These are phyloP conservation scores for Xylariales sp. DNA, from an alignment of 2,329 filamentous ascomycete species.

Conservation along the genomic window DNA sequence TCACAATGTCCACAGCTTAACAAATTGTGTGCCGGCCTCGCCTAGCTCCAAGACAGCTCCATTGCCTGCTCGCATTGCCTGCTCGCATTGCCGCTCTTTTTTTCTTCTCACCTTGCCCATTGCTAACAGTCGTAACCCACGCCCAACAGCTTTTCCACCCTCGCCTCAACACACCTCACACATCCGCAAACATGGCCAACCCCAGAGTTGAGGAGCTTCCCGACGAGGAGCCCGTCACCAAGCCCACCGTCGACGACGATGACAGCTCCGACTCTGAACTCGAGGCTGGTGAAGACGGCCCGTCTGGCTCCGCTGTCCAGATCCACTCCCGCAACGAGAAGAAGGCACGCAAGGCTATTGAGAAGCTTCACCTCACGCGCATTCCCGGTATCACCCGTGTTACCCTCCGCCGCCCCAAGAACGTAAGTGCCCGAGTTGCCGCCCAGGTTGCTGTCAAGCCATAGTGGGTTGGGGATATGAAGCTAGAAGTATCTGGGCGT, in stretches of 20 bases:
- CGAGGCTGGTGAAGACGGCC: conserved; percentile 63
- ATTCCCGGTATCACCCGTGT: conserved; percentile 97
- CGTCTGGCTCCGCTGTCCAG: conserved; percentile 81
- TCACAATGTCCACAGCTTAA: background rate
- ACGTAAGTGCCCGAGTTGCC: conserved; percentile 74
- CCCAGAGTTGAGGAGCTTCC: conserved; percentile 96
- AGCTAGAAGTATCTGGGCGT: background rate
- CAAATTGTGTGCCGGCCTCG: conserved; percentile 6
- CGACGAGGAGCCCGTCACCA: conserved; percentile 84
- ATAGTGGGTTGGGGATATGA: background rate
- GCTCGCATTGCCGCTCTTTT: too few species aligned
- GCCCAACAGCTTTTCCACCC: conserved; percentile 10
- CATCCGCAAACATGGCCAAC: conserved; percentile 69
- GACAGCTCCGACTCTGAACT: conserved; percentile 72
- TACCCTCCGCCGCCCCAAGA: conserved; percentile 96
- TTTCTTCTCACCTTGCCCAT: conserved; percentile 1
- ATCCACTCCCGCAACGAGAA: conserved; percentile 99
- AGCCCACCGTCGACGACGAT: conserved; percentile 66
- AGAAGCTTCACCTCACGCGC: conserved; percentile 95
- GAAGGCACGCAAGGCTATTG: conserved; percentile 99
- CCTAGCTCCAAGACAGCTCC: conserved; percentile 7
- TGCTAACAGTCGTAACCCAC: conserved; percentile 1
- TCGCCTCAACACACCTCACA: conserved; percentile 39
- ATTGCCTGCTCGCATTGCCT: too few species aligned
- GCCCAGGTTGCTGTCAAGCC: background rate